phyloP scores from a whole-genome alignment of 2,329 filamentous ascomycete genomes.

The Aspergillus costaricaensis region DNA sequence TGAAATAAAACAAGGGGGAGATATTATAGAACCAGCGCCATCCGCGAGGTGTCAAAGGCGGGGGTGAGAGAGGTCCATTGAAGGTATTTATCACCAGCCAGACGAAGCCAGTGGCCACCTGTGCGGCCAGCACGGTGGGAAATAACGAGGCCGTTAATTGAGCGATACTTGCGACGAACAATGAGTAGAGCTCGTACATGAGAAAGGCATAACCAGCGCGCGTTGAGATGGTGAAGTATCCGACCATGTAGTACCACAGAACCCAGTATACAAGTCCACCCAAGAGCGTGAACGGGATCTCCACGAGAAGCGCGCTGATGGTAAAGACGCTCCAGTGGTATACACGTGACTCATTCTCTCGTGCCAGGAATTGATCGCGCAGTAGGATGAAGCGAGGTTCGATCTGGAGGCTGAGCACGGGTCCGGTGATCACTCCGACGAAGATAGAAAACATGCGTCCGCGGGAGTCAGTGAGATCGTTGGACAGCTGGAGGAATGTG shows the following conservation, averaged over 20 bases:
- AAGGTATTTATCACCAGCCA: slow-evolving; percentile 79
- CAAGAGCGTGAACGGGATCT: slow-evolving; percentile 51
- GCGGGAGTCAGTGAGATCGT: background rate
- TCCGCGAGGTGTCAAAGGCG: slow-evolving; percentile 71
- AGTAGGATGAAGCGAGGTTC: slow-evolving; percentile 19
- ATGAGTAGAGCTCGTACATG: slow-evolving; percentile 77
- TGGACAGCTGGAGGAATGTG: slow-evolving; percentile 5
- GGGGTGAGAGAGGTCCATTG: slow-evolving; percentile 79
- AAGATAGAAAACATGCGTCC: slow-evolving; percentile 10
- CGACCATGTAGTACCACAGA: slow-evolving; percentile 77
- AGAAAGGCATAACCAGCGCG: slow-evolving; percentile 82
- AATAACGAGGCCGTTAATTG: slow-evolving; percentile 70
- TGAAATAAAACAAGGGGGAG: slow-evolving; percentile 78
- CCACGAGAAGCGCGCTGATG: slow-evolving; percentile 14
- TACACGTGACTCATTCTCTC: slow-evolving; percentile 14
- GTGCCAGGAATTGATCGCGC: slow-evolving; percentile 13
- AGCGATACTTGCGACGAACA: slow-evolving; percentile 61
- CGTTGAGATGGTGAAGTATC: slow-evolving; percentile 61
- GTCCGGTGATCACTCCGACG: slow-evolving; percentile 8
- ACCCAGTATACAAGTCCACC: slow-evolving; percentile 78
- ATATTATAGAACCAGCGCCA: slow-evolving; percentile 82
- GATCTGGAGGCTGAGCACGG: slow-evolving; percentile 10
- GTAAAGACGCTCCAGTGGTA: slow-evolving; percentile 20
- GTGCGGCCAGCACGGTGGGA: slow-evolving; percentile 71
- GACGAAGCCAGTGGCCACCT: slow-evolving; percentile 77